These are phyloP conservation scores for Phyllosticta citribraziliensis DNA, from an alignment of 2,329 filamentous ascomycete species.

Conservation along the genomic window DNA sequence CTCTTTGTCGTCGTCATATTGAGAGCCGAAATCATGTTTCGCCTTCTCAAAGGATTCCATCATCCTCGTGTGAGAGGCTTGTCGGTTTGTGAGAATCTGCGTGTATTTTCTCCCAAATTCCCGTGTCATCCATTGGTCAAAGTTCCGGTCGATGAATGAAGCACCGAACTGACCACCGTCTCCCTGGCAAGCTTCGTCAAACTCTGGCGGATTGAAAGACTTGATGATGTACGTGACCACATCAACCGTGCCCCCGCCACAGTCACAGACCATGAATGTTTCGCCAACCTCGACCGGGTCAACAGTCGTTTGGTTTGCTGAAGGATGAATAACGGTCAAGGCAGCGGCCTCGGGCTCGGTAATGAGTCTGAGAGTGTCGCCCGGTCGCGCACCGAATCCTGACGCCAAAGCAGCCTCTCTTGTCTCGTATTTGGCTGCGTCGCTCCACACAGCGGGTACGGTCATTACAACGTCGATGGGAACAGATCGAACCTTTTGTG, in stretches of 20 bases:
- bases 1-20: no score
- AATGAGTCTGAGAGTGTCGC: no score
- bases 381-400: slow-evolving; percentile 66
- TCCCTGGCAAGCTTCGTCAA: slow-evolving; percentile 68
- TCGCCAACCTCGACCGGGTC: slow-evolving; percentile 40
- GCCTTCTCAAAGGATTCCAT: no score
- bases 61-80: no score
- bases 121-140: slow-evolving; percentile 20
- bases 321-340: no score
- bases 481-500: slow-evolving; percentile 31
- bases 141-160: slow-evolving; percentile 49
- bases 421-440: slow-evolving; percentile 76
- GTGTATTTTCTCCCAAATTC: slow-evolving; percentile 16
- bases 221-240: slow-evolving; percentile 69
- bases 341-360: no score
- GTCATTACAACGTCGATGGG: slow-evolving; percentile 72
- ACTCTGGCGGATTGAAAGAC: slow-evolving; percentile 53
- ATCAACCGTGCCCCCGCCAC: slow-evolving; percentile 53
- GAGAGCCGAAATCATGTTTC: no score
- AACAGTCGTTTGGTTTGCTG: slow-evolving; percentile 49
- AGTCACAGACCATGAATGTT: slow-evolving; percentile 48
- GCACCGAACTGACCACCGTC: slow-evolving; percentile 70
- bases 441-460: slow-evolving; percentile 75
- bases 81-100: no score
- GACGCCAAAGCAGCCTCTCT: slow-evolving; percentile 66